Conservation (phyloP, 768 basidiomycete species). For the Nidularia sp. region DNA sequence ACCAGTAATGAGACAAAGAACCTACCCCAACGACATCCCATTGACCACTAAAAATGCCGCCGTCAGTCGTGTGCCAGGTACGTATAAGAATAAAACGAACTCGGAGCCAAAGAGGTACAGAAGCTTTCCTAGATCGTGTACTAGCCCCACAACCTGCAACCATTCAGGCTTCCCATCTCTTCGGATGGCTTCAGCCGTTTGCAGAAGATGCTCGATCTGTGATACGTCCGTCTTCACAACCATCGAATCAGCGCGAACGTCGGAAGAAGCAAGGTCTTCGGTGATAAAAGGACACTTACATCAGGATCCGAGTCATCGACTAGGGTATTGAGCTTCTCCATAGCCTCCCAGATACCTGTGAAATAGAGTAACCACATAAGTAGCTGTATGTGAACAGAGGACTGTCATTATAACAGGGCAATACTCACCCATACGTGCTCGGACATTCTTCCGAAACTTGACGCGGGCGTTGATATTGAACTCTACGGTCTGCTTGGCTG, state of each 20-base stretch:
- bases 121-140: conserved; percentile 81
- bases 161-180: conserved; percentile 75
- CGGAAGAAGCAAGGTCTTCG: conserved; percentile 2
- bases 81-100: not conserved
- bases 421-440: conserved; percentile 54
- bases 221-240: conserved; percentile 49
- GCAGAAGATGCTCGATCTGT: conserved; percentile 79
- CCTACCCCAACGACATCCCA: conserved; percentile 82
- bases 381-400: not conserved
- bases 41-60: conserved; percentile 41
- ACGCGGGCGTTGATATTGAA: conserved; percentile 71
- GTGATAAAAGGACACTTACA: conserved; percentile 25
- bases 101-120: conserved; percentile 70
- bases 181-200: conserved; percentile 76
- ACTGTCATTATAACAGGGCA: not conserved
- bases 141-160: conserved; percentile 77
- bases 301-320: conserved; percentile 84
- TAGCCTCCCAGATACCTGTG: conserved; percentile 58
- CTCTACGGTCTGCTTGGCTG: conserved; percentile 75
- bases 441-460: conserved; percentile 52
- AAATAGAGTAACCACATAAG: not conserved
- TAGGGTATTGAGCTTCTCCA: conserved; percentile 75
- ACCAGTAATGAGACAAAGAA: conserved; percentile 4
- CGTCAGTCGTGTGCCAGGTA: not conserved
- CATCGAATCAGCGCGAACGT: not conserved